phyloP scores from a whole-genome alignment of 768 basidiomycete species.

The Rhodotorula taiwanensis region DNA sequence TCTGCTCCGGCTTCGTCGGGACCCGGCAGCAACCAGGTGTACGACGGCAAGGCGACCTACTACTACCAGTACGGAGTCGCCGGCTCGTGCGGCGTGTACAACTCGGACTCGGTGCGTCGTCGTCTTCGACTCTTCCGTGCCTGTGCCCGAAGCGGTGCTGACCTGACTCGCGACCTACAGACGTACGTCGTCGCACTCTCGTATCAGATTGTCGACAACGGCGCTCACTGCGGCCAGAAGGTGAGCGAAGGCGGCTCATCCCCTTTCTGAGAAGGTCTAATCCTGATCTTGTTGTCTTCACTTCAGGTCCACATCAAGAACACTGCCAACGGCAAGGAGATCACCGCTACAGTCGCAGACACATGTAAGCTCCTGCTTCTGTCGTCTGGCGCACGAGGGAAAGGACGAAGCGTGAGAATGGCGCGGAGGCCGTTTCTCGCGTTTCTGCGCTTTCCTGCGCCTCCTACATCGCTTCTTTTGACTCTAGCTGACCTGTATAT shows the following conservation, averaged over 20 bases:
- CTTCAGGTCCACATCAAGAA: slow-evolving; percentile 55
- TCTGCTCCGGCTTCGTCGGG: neutral
- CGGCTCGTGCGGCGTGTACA: slow-evolving; percentile 61
- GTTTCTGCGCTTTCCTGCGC: neutral
- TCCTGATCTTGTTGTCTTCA: slow-evolving; percentile 46
- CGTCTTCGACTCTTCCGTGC: neutral
- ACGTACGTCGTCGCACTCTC: neutral
- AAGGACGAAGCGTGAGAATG: too few relatives aligned
- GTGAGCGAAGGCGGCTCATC: slow-evolving; percentile 40
- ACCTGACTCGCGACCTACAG: neutral
- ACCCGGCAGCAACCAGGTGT: neutral
- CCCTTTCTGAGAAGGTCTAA: slow-evolving; percentile 45
- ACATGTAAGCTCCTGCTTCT: slow-evolving; percentile 47
- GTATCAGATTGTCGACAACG: neutral
- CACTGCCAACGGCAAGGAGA: slow-evolving; percentile 51
- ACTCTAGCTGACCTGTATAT: neutral
- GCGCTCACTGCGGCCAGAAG: slow-evolving; percentile 35
- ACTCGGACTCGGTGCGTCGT: slow-evolving; percentile 44
- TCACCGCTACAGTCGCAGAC: slow-evolving; percentile 65
- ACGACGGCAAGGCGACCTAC: slow-evolving; percentile 20
- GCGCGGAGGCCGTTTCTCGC: too few relatives aligned
- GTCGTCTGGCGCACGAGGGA: too few relatives aligned
- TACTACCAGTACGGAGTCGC: slow-evolving; percentile 50
- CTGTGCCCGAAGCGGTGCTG: too few relatives aligned
- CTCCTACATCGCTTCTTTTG: slow-evolving; percentile 6